Conservation (phyloP, 2,329 filamentous ascomycete species). For the Fusarium subtropicale region DNA sequence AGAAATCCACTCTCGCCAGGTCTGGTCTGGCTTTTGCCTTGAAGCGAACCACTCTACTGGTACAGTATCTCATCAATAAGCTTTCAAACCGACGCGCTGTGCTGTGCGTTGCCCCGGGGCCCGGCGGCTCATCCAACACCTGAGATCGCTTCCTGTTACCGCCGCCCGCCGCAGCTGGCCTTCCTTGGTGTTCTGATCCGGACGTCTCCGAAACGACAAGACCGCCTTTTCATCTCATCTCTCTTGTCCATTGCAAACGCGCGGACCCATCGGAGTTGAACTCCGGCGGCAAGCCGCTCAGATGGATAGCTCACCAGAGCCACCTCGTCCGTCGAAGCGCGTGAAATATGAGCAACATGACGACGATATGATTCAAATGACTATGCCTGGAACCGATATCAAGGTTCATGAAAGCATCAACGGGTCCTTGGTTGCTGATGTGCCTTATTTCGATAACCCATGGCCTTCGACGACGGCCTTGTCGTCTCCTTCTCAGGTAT, state of each 20-base stretch:
- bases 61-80: conserved; percentile 41
- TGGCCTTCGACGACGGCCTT: conserved; percentile 35
- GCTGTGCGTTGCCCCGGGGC: conserved; percentile 38
- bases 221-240: conserved; percentile 42
- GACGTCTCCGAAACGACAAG: conserved; percentile 40
- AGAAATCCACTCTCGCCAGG: conserved; percentile 45
- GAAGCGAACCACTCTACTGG: conserved; percentile 48
- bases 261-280: conserved; percentile 32
- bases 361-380: conserved; percentile 31
- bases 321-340: conserved; percentile 47
- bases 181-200: conserved; percentile 37
- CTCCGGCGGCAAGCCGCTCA: conserved; percentile 33
- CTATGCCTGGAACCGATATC: conserved; percentile 29
- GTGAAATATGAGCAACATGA: conserved; percentile 44
- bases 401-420: conserved; percentile 18
- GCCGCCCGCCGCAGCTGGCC: conserved; percentile 18
- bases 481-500: conserved; percentile 40
- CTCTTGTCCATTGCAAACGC: conserved; percentile 34
- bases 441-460: conserved; percentile 35
- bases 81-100: conserved; percentile 38
- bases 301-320: conserved; percentile 45
- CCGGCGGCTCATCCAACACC: conserved; percentile 34
- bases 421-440: conserved; percentile 27
- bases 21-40: conserved; percentile 43
- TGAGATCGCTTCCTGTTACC: conserved; percentile 33